Conservation (phyloP, 148 eudicot genomes). For the Bassia scoparia region DNA sequence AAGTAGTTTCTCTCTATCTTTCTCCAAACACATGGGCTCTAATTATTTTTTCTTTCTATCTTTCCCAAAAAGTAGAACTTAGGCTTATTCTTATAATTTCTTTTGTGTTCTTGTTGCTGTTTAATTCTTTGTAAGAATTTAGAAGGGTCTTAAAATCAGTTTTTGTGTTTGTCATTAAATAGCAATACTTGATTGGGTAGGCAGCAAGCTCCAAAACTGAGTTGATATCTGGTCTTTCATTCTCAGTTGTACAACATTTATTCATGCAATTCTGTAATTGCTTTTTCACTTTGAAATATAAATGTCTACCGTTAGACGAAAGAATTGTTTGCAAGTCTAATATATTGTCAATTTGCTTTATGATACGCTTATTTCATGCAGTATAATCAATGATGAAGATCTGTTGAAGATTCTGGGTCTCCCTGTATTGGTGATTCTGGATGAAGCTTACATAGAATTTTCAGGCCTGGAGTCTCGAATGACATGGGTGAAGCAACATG, state of each 20-base stretch:
- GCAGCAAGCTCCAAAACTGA: neutral
- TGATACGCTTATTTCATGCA: slow-evolving; percentile 26
- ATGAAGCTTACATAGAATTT: slow-evolving; percentile 95
- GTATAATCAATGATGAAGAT: slow-evolving; percentile 72
- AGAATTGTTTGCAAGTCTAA: neutral
- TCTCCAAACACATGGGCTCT: too few relatives aligned
- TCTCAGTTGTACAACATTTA: neutral
- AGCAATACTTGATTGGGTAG: neutral
- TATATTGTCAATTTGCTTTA: slow-evolving; percentile 10
- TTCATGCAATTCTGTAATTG: neutral
- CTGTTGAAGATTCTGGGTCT: slow-evolving; percentile 70
- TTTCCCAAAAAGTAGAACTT: neutral
- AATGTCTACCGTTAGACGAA: neutral
- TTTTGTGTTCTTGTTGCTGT: neutral
- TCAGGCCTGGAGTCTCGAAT: slow-evolving; percentile 77
- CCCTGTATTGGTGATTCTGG: slow-evolving; percentile 80
- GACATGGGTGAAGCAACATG: slow-evolving; percentile 92
- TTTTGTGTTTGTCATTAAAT: neutral
- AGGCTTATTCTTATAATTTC: neutral
- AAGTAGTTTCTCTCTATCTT: too few relatives aligned
- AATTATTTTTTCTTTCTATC: too few relatives aligned
- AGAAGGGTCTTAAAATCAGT: neutral
- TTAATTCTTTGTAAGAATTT: neutral
- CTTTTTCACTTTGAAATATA: neutral
- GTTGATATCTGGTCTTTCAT: neutral